Base-by-base conservation (phyloP, 2,329 filamentous ascomycete species). In the Trichophyton simii region DNA sequence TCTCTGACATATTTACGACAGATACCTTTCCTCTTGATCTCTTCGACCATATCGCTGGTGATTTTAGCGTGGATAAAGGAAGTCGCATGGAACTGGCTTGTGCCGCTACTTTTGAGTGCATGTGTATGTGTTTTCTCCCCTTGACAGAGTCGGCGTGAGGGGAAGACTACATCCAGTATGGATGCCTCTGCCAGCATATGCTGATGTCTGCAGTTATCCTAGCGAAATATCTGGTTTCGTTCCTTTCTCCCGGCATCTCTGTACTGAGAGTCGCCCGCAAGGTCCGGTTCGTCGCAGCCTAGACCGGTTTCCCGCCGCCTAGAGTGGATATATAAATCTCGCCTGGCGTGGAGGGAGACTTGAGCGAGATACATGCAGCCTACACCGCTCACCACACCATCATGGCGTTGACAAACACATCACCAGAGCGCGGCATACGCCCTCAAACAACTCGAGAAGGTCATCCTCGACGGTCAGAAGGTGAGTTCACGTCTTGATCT, bases 401-500 rank as follows among this genome's bases (percentile, higher is more conserved):
- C 50, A 54, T 54, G 50, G 15, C 22, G 8, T 20, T 22, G 22
- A 31, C 28, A n/a, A 54, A 31, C 22, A 5, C 50, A 31, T 54
- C 50, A 54, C 50, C 50, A 31, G 50, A 31, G 28, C 52, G 28
- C 20, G 28, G 13, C 52, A 38, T 36, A 36, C 52, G 31, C 13
- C 52, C 31, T 36, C 52, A 55, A 18, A 3, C 28, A 8, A 13
- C 52, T 28, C 52, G 34, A 18, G 52, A 20, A 36, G 28, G 52
- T 55, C 52, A 55, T 55, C 13, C 52, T 36, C 52, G 28, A 18
- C 52, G 57, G 42, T 58, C 57, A 58, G 57, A 58, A 58, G 57
- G 57, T 58, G 25, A 55, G 52, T 55, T 36, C 52, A 55, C 52
- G 52, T 55, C 52, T 55, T 28, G n/a, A 36, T 55, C 25, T 20